Evolutionary conservation across 805 yeast genomes (phyloP).

Genomic region (Yarrowia yakushimensis): DNA sequence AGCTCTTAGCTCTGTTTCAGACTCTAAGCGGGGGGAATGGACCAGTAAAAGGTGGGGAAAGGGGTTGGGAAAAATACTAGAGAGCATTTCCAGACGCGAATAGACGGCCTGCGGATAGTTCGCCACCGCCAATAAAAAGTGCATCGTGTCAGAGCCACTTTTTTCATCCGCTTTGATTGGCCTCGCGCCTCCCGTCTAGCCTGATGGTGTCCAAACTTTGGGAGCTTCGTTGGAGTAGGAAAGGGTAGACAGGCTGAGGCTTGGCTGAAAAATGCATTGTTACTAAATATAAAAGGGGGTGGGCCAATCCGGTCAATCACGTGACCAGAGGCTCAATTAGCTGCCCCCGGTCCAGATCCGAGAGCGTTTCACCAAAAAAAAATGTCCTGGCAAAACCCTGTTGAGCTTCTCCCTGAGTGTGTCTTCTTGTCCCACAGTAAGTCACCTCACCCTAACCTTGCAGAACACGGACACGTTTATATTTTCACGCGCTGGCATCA

Average conservation of each 20-base stretch:
- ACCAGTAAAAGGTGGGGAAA: background rate
- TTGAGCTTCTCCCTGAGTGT: background rate
- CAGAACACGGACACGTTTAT: constrained; percentile 22
- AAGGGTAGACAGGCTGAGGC: no score
- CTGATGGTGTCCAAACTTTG: constrained; percentile 11
- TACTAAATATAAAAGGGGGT: no score
- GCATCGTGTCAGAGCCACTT: background rate
- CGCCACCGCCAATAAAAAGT: no score
- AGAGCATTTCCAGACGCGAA: background rate
- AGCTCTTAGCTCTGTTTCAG: background rate
- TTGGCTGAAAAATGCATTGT: no score
- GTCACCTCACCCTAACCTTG: constrained; percentile 22
- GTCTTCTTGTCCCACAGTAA: background rate
- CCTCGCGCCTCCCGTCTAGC: background rate
- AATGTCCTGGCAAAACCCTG: no score
- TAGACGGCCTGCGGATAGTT: no score
- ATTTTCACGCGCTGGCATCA: constrained; percentile 23
- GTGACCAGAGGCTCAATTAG: no score
- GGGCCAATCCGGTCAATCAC: no score
- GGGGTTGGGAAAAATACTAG: background rate
- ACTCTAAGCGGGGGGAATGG: background rate
- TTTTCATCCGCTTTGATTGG: background rate
- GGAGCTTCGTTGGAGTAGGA: background rate
- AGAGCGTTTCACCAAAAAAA: no score
- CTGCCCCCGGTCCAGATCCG: no score